These are phyloP conservation scores for Achlya hypogyna DNA, from an alignment of 352 stramenopile genomes.

Conservation along the genomic window DNA sequence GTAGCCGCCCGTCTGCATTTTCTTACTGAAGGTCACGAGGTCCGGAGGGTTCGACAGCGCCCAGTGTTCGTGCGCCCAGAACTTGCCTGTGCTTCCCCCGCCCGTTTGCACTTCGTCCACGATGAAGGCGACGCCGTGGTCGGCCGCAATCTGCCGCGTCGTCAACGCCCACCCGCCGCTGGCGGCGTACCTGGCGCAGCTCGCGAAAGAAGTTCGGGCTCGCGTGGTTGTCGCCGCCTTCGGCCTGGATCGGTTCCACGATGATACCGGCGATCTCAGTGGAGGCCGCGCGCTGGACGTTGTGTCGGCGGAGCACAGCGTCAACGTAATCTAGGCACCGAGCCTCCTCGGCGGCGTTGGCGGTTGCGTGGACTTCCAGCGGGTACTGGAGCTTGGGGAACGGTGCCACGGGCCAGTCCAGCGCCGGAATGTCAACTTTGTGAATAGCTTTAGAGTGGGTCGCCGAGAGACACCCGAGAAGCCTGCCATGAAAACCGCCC, in stretches of 20 bases:
- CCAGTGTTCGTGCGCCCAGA: constrained; percentile 82
- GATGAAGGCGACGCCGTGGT: constrained; percentile 66
- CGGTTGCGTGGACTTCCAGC: constrained; percentile 42
- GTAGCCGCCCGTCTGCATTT: constrained; percentile 75
- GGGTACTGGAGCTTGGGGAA: constrained; percentile 66
- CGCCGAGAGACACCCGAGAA: constrained; percentile 71
- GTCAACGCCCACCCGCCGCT: neutral
- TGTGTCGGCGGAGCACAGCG: constrained; percentile 36
- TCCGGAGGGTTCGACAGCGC: constrained; percentile 62
- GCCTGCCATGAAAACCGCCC: constrained; percentile 66
- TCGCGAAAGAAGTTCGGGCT: constrained; percentile 57
- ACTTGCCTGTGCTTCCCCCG: constrained; percentile 71
- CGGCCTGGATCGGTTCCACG: constrained; percentile 72
- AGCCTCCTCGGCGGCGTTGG: constrained; percentile 59
- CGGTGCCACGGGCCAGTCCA: constrained; percentile 72
- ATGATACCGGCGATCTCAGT: constrained; percentile 65
- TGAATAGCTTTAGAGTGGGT: constrained; percentile 82
- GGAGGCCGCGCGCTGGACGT: constrained; percentile 22
- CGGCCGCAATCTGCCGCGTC: constrained; percentile 28
- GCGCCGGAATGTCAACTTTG: constrained; percentile 77
- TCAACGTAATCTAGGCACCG: constrained; percentile 61
- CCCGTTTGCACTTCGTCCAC: constrained; percentile 82
- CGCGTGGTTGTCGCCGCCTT: constrained; percentile 73
- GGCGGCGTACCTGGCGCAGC: constrained; percentile 27
- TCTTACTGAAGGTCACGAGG: constrained; percentile 81